Percentiles rank a stretch among this genome's conserved stretches.
Evolutionary conservation across 1,284 basidiomycete genomes (phyloP).

Genomic region (Trichosporon sp.): DNA sequence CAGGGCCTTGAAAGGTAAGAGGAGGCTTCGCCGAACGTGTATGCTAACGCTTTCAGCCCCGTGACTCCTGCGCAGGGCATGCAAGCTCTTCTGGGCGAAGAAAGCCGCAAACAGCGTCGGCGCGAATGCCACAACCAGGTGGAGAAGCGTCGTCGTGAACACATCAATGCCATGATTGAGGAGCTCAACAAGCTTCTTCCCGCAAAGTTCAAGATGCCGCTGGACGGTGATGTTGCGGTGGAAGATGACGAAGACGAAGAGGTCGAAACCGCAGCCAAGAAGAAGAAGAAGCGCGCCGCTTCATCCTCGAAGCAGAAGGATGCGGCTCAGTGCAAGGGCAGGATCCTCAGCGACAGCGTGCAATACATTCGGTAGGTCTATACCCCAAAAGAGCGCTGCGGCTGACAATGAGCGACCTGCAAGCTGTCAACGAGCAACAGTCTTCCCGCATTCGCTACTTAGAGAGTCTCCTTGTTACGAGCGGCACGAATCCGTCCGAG

Average conservation of each 20-base stretch:
- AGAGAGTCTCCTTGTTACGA: constrained; percentile 27
- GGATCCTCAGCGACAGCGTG: constrained; percentile 40
- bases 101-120: constrained; percentile 39
- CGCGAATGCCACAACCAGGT: constrained; percentile 49
- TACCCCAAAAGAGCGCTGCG: background rate
- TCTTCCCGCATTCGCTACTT: constrained; percentile 36
- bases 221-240: constrained; percentile 26
- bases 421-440: constrained; percentile 32
- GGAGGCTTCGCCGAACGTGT: background rate
- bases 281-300: constrained; percentile 37
- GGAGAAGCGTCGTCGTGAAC: constrained; percentile 45
- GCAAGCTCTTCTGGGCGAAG: constrained; percentile 24
- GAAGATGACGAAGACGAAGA: constrained; percentile 43
- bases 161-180: constrained; percentile 49
- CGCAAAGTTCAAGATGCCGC: constrained; percentile 26
- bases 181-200: constrained; percentile 43
- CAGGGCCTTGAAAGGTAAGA: constrained; percentile 24
- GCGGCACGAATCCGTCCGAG: constrained; percentile 12
- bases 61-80: constrained; percentile 35
- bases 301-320: constrained; percentile 38
- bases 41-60: constrained; percentile 24
- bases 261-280: constrained; percentile 26
- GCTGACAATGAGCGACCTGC: constrained; percentile 28
- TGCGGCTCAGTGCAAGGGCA: constrained; percentile 42
- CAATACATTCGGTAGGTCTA: constrained; percentile 38